Base-by-base conservation (phyloP, 2,329 filamentous ascomycete species). In the Stemphylium vesicarium region DNA sequence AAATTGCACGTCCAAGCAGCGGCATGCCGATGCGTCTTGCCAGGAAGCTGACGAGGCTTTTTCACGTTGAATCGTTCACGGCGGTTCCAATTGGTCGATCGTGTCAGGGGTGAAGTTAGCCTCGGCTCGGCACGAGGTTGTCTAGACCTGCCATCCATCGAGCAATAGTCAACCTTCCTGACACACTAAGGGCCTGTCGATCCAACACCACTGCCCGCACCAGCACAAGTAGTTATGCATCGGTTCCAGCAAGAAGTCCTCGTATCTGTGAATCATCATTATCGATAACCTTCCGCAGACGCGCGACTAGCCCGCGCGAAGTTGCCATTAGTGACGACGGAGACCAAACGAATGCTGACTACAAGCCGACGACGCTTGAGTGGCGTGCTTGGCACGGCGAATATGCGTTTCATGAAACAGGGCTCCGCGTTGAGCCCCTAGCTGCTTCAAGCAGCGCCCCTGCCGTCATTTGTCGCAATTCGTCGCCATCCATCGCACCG, bases 41-140 rank as follows among this genome's bases (percentile, higher is more conserved):
- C 50, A 42, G 49, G 47, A 56, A 52, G 53, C 62, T 59, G 62
- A 58, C 51, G 57, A 64, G 60, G 56, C 59, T 49, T 54, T 55
- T 57, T 53, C 46, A 55, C 39, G 32, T 40, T 42, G 42, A 52
- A 41, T 41, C 52, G 46, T 40, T 53, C 44, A 24, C 18, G 50
- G 33, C 37, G 35, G 42, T 26, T 42, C 46, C 53, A 29, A 65
- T 65, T 65, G 50, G 63, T 45, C 49, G 35, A 22, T 31, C 13
- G 18, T 12, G 47, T 45, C 58, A 63, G 56, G 58, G 58, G 53
- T 45, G 57, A 50, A 38, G 36, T 24, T 55, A 54, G 57, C 56
- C 50, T 56, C 66, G 64, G 63, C 62, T 67, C 66, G 66, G 64
- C 60, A 62, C 66, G 66, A 62, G 60, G 58, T 51, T 62, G 56